A percentile compares a stretch with the other conserved stretches of the same genome.
Evolutionary conservation across 2,329 filamentous ascomycete species (phyloP).

Genomic region (Xylariales sp.): DNA sequence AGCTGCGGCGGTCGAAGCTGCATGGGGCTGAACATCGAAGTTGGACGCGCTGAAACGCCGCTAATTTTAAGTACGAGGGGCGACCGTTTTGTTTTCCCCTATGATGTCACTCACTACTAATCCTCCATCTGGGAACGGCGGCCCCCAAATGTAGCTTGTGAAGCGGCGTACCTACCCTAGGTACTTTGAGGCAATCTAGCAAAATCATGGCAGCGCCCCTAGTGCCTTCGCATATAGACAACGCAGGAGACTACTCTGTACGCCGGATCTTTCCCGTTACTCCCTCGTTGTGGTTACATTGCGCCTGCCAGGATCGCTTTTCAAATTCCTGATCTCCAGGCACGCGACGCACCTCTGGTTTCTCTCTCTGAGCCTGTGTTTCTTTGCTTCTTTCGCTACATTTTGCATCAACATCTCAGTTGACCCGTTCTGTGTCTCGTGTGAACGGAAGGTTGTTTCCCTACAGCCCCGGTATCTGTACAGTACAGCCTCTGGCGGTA

Average conservation of each 20-base stretch:
- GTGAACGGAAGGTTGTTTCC: too few species aligned
- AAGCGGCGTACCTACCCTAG: too few species aligned
- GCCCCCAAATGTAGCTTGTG: neutral
- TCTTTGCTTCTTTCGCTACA: neutral
- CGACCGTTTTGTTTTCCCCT: too few species aligned
- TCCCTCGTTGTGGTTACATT: too few species aligned
- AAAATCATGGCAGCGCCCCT: conserved; percentile 9
- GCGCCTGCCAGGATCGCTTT: neutral
- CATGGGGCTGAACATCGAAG: neutral
- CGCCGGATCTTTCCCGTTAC: neutral
- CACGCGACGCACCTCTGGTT: neutral
- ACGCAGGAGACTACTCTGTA: neutral
- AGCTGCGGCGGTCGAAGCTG: conserved; percentile 1
- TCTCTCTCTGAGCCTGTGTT: neutral
- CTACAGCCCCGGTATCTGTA: too few species aligned
- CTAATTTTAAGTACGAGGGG: too few species aligned
- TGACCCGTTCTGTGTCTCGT: too few species aligned
- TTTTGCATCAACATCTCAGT: too few species aligned
- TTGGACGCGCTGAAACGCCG: conserved; percentile 1
- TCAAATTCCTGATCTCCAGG: conserved; percentile 5
- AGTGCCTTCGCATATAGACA: neutral
- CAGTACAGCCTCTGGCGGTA: too few species aligned
- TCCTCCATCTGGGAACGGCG: neutral
- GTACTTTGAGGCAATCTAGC: neutral
- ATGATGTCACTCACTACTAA: conserved; percentile 9